Percentiles rank a stretch among this genome's conserved stretches.
These are phyloP conservation scores for Cladosporium oxysporum DNA, from an alignment of 2,329 filamentous ascomycete species.

Conservation along the genomic window DNA sequence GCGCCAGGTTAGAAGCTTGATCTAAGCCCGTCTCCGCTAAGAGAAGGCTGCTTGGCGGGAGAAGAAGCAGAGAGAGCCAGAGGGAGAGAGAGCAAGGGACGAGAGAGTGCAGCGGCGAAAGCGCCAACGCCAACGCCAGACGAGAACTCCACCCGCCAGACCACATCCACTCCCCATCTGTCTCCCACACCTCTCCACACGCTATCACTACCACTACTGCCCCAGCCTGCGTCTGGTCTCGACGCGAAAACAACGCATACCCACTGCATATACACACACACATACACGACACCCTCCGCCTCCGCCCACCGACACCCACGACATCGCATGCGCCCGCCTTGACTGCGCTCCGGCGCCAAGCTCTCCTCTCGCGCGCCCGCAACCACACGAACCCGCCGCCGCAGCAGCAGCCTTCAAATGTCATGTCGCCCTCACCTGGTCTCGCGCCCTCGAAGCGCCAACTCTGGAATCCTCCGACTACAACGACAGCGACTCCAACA, in stretches of 20 bases:
- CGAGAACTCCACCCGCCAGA: neutral
- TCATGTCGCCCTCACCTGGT: conserved; percentile 21
- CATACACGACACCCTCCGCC: neutral
- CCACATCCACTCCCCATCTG: conserved; percentile 1
- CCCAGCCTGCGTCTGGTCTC: neutral
- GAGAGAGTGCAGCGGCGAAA: neutral
- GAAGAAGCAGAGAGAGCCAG: neutral
- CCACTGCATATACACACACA: neutral
- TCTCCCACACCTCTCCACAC: conserved; percentile 7
- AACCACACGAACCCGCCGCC: conserved; percentile 3
- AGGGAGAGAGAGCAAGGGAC: neutral
- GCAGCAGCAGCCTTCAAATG: conserved; percentile 14
- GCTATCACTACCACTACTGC: neutral
- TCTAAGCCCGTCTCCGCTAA: neutral
- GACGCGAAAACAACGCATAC: neutral
- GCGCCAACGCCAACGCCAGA: neutral
- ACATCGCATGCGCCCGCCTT: conserved; percentile 19
- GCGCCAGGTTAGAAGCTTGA: conserved; percentile 1
- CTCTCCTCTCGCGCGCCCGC: conserved; percentile 7
- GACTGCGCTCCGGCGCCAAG: conserved; percentile 18
- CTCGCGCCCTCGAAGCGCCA: conserved; percentile 29
- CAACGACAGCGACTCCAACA: conserved; percentile 18
- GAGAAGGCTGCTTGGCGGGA: conserved; percentile 1
- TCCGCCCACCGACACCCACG: neutral
- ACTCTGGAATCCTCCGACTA: conserved; percentile 35